A percentile compares a stretch with the other conserved stretches of the same genome.
Evolutionary conservation across 768 basidiomycete species (phyloP).

Genomic region (Tricholoma terreum): DNA sequence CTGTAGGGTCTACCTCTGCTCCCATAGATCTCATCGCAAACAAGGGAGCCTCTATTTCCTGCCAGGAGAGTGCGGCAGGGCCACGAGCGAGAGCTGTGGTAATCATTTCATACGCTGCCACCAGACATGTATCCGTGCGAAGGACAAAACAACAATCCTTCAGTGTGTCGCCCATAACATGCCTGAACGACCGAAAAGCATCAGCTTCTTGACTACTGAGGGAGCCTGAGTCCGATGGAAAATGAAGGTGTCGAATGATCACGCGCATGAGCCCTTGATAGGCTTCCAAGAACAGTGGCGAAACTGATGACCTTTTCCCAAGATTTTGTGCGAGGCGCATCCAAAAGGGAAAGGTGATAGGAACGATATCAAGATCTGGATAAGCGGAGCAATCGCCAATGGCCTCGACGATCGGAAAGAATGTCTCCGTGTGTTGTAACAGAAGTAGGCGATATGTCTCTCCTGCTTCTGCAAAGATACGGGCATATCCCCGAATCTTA

Average conservation of each 20-base stretch:
- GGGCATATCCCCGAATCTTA: constrained; percentile 83
- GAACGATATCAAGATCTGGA: constrained; percentile 91
- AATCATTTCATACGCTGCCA: constrained; percentile 79
- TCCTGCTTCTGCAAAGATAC: constrained; percentile 95
- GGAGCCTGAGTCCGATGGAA: constrained; percentile 68
- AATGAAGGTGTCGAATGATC: constrained; percentile 88
- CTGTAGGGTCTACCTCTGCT: constrained; percentile 80
- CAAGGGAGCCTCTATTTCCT: constrained; percentile 94
- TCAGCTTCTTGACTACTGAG: constrained; percentile 85
- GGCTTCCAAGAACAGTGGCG: constrained; percentile 77
- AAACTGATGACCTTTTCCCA: constrained; percentile 67
- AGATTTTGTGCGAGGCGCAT: constrained; percentile 92
- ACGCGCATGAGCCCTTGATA: constrained; percentile 82
- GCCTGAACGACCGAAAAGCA: constrained; percentile 91
- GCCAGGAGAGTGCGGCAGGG: constrained; percentile 71
- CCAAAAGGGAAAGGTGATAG: constrained; percentile 98
- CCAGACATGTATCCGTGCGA: constrained; percentile 79
- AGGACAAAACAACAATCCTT: constrained; percentile 98
- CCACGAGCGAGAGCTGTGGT: constrained; percentile 65
- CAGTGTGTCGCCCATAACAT: constrained; percentile 98
- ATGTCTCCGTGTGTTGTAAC: constrained; percentile 85
- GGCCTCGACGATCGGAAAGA: constrained; percentile 93
- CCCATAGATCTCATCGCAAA: constrained; percentile 99
- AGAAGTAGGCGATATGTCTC: constrained; percentile 92
- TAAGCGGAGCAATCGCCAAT: constrained; percentile 93